Base-by-base conservation (phyloP, 306 rosid genomes). In the Lablab purpureus region DNA sequence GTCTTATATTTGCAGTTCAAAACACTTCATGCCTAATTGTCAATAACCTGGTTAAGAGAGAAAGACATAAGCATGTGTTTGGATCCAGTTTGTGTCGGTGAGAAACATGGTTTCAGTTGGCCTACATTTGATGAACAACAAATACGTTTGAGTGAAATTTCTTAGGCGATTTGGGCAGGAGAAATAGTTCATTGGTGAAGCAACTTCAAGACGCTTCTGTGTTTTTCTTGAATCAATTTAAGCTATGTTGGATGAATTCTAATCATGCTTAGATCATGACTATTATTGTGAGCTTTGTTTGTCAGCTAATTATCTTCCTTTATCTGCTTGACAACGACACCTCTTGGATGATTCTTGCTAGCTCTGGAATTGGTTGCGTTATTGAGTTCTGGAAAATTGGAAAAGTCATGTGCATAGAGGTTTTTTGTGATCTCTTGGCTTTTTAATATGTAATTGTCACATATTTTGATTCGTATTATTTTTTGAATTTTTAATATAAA, bases 351-450 rank as follows among this genome's bases (percentile, higher is more conserved):
- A 95, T 93, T 70, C 99, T 95, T 73, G 91, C 90, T 75, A 95
- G 99, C 87, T 90, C 99, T 83, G 99, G 99, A 65, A 73, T 93
- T 69, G 99, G 99, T 71, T 87, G 90, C 73, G 77, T 97, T 73
- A 95, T 95, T 70, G 99, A 95, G 84, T 95, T 95, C 81, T 95
- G 99, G 99, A 95, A 95, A 83, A 95, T 95, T 79, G 99, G 99
- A 79, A 95, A 95, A 79, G 99, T 98, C 67, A 95, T 95, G 99
- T 98, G 85, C 83, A 90, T 95, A 78, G 98, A 91, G 98, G 99
- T 90, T 30, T 32, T 69, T 67, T 71, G 66, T 52, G 34, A 59
- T 83, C 71, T 75, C 50, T 52, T 21, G 11, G 25, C 54, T 66
- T 22, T 77, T 54, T 51, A 5, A 11, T 6, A n/a, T 3, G 6